A percentile compares a stretch with the other conserved stretches of the same genome.
These are phyloP conservation scores for Flaveria bidentis DNA, from an alignment of 129 eudicot genomes.

Conservation along the genomic window DNA sequence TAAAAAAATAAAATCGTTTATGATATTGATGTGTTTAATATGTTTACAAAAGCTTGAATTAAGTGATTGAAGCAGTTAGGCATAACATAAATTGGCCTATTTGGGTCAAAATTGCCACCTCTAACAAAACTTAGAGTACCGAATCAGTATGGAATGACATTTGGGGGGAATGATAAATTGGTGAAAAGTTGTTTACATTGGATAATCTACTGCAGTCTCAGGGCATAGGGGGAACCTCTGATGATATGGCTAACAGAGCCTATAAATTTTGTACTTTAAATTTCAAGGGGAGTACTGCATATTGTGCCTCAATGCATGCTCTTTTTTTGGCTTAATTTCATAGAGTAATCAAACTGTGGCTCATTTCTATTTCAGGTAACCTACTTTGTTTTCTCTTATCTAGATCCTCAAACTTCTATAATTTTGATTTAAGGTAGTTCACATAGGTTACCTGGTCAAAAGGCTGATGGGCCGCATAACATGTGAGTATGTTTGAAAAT, in stretches of 20 bases:
- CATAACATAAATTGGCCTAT: too few species aligned
- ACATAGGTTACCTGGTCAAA: neutral
- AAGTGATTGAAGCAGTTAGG: neutral
- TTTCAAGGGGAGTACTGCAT: neutral
- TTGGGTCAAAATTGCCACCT: too few species aligned
- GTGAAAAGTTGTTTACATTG: constrained; percentile 1
- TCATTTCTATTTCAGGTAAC: neutral
- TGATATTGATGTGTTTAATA: neutral
- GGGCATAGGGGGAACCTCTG: constrained; percentile 4
- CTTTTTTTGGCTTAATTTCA: neutral
- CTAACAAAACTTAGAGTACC: neutral
- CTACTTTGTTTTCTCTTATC: neutral
- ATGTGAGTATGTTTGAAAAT: neutral
- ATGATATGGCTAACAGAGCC: constrained; percentile 4
- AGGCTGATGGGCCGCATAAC: neutral
- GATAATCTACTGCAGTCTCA: neutral
- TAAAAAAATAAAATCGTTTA: neutral
- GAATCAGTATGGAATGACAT: constrained; percentile 5
- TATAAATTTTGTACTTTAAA: neutral
- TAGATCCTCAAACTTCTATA: neutral
- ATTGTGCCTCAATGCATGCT: neutral
- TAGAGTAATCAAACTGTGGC: neutral
- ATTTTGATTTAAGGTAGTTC: neutral
- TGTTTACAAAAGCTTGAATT: constrained; percentile 2
- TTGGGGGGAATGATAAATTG: neutral